Evolutionary conservation across 2,329 filamentous ascomycete genomes (phyloP).

Genomic region (Cladobotryum protrusum): DNA sequence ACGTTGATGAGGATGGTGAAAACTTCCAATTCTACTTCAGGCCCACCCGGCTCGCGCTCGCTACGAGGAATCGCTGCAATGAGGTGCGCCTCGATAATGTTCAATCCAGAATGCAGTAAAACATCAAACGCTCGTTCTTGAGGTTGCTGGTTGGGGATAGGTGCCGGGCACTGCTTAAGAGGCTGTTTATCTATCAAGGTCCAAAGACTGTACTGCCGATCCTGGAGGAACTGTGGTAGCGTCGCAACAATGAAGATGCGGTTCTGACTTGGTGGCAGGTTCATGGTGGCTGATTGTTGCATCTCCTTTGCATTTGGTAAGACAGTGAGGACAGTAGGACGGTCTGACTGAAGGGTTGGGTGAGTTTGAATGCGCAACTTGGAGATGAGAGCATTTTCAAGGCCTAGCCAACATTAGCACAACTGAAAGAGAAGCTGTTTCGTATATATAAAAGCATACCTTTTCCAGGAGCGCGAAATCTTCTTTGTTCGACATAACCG

Average conservation of each 20-base stretch:
- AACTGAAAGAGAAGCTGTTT: background rate
- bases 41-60: slow-evolving; percentile 49
- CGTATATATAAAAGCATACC: slow-evolving; percentile 23
- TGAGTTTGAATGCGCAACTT: slow-evolving; percentile 63
- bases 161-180: slow-evolving; percentile 40
- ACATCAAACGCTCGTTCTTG: slow-evolving; percentile 69
- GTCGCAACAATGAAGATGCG: slow-evolving; percentile 65
- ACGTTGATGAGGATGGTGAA: slow-evolving; percentile 71
- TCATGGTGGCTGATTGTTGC: slow-evolving; percentile 67
- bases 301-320: slow-evolving; percentile 58
- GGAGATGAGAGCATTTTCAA: slow-evolving; percentile 59
- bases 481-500: slow-evolving; percentile 30
- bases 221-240: slow-evolving; percentile 56
- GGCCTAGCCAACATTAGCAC: slow-evolving; percentile 32
- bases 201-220: slow-evolving; percentile 69
- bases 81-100: slow-evolving; percentile 71
- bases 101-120: slow-evolving; percentile 64
- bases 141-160: slow-evolving; percentile 50
- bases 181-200: slow-evolving; percentile 63
- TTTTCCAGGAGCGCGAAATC: slow-evolving; percentile 36
- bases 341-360: slow-evolving; percentile 55
- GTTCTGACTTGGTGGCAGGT: slow-evolving; percentile 59
- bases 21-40: slow-evolving; percentile 70
- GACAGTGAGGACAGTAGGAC: slow-evolving; percentile 58
- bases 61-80: slow-evolving; percentile 62